Evolutionary conservation across 2,329 filamentous ascomycete species (phyloP).

Genomic region (Colletotrichum sp.): DNA sequence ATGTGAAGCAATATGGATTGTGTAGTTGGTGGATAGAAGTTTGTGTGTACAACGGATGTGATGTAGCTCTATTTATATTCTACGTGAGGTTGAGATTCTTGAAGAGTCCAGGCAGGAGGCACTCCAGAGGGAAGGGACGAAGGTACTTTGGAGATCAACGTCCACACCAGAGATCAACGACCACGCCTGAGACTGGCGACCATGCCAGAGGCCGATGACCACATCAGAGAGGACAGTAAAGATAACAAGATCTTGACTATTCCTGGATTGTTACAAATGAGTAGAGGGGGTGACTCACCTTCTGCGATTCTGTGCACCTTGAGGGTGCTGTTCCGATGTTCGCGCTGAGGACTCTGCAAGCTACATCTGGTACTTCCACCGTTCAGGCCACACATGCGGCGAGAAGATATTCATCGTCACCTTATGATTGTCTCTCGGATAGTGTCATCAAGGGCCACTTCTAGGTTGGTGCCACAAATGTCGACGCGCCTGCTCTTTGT

Average conservation of each 20-base stretch:
- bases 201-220: neutral
- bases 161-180: neutral
- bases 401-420: neutral
- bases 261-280: rapidly evolving
- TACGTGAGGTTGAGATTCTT: rapidly evolving
- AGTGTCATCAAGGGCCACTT: neutral
- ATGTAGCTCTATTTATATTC: neutral
- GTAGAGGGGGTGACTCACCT: neutral
- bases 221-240: neutral
- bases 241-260: neutral
- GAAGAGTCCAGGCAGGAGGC: neutral
- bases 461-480: neutral
- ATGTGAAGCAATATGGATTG: neutral
- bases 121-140: neutral
- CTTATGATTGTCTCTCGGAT: neutral
- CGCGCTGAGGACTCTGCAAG: neutral
- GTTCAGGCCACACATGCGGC: neutral
- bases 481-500: neutral
- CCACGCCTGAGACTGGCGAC: neutral
- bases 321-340: neutral
- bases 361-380: neutral
- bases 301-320: neutral
- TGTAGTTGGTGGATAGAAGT: neutral
- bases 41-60: neutral
- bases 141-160: neutral